A percentile compares a stretch with the other conserved stretches of the same genome.
phyloP scores from a whole-genome alignment of 345 rosid genomes.

The Microcos paniculata region DNA sequence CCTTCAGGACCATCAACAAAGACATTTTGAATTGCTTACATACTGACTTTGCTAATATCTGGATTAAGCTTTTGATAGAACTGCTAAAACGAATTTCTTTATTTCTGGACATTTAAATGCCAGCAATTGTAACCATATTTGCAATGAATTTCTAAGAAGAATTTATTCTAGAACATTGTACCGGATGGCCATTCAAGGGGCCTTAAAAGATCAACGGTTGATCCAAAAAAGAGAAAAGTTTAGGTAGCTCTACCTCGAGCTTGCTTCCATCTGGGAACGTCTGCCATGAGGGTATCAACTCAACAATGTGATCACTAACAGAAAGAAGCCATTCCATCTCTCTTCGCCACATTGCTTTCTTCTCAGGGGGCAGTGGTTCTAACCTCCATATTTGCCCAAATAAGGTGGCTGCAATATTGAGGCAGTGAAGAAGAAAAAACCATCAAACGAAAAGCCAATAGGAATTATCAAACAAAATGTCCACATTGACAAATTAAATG shows the following conservation, averaged over 20 bases:
- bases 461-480: neutral
- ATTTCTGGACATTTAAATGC: neutral
- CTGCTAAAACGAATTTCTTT: neutral
- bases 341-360: conserved; percentile 95
- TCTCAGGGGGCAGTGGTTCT: conserved; percentile 75
- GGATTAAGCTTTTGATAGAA: neutral
- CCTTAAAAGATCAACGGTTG: neutral
- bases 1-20: neutral
- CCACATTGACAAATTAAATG: conserved; percentile 2
- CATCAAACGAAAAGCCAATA: conserved; percentile 11
- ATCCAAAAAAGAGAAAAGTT: neutral
- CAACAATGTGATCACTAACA: conserved; percentile 94
- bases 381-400: conserved; percentile 98
- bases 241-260: conserved; percentile 67
- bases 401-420: conserved; percentile 57
- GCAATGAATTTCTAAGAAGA: neutral
- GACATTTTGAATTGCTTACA: neutral
- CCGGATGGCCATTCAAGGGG: neutral
- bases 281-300: conserved; percentile 94
- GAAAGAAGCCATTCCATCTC: conserved; percentile 97
- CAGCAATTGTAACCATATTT: neutral
- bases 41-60: no score
- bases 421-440: conserved; percentile 1
- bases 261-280: conserved; percentile 93
- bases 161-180: neutral